phyloP scores from a whole-genome alignment of 176 grass and related monocot genomes.

The Oryza officinalis region DNA sequence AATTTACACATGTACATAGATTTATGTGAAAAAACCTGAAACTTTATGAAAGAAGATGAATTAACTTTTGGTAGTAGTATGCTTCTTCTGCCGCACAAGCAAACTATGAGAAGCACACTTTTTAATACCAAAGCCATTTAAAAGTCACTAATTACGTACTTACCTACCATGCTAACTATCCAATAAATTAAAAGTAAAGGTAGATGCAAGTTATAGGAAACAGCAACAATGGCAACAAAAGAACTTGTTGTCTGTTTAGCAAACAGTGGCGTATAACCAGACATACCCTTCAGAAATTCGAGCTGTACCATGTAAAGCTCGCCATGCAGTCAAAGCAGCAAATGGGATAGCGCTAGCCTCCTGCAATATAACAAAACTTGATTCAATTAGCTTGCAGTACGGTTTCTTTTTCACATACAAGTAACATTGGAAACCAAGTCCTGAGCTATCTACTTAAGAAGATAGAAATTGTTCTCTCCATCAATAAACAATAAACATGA shows the following conservation, averaged over 20 bases:
- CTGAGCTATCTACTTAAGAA: conserved; percentile 6
- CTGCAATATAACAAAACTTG: conserved; percentile 43
- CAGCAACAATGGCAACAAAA: neutral
- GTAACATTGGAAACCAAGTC: neutral
- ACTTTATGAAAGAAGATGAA: neutral
- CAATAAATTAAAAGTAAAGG: conserved; percentile 13
- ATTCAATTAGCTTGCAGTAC: neutral
- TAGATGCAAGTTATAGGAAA: neutral
- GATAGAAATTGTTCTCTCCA: conserved; percentile 2
- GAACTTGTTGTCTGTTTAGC: neutral
- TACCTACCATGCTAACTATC: neutral
- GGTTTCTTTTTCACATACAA: neutral
- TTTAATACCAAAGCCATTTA: neutral
- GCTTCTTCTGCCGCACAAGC: neutral
- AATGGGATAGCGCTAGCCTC: conserved; percentile 94
- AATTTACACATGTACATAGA: neutral
- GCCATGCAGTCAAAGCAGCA: conserved; percentile 97
- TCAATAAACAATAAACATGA: conserved; percentile 10
- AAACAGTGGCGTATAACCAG: conserved; percentile 30
- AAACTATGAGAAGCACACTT: conserved; percentile 16
- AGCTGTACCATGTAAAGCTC: conserved; percentile 86
- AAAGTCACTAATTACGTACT: neutral
- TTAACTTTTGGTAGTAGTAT: conserved; percentile 7
- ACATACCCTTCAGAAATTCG: conserved; percentile 86
- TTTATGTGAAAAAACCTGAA: neutral